phyloP scores from a whole-genome alignment of 129 eudicot species.

The Arctium lappa region DNA sequence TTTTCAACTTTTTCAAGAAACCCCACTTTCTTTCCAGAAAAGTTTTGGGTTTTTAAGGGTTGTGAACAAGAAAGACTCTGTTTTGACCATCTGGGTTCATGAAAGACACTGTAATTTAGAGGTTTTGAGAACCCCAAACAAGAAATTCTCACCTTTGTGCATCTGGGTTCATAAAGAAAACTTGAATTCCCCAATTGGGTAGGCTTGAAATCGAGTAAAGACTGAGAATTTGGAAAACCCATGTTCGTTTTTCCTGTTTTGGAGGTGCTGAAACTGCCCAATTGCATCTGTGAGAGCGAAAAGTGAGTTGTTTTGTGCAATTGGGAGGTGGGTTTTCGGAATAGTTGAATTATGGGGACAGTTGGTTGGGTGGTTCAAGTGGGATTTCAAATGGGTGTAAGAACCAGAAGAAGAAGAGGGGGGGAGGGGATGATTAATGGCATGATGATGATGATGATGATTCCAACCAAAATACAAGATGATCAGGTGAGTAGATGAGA shows the following conservation, averaged over 20 bases:
- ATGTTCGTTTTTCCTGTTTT: slow-evolving; percentile 27
- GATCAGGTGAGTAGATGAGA: slow-evolving; percentile 36
- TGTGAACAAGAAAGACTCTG: slow-evolving; percentile 23
- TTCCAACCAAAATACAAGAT: slow-evolving; percentile 15
- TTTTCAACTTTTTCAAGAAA: slow-evolving; percentile 23
- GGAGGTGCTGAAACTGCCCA: slow-evolving; percentile 16
- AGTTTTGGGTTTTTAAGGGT: slow-evolving; percentile 9
- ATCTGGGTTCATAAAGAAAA: slow-evolving; percentile 17
- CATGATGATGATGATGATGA: slow-evolving; percentile 30
- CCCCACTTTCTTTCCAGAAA: slow-evolving; percentile 9
- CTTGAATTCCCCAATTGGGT: slow-evolving; percentile 20
- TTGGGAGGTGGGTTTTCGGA: neutral
- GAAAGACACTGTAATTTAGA: slow-evolving; percentile 19
- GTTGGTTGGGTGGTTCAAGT: slow-evolving; percentile 13
- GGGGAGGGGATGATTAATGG: slow-evolving; percentile 21
- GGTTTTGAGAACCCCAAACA: slow-evolving; percentile 16
- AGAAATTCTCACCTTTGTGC: slow-evolving; percentile 12
- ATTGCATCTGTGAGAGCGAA: neutral
- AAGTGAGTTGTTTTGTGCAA: neutral
- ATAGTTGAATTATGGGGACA: neutral
- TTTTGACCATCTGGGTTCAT: slow-evolving; percentile 28
- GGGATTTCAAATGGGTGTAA: neutral
- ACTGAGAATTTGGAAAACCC: slow-evolving; percentile 29
- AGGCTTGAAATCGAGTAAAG: slow-evolving; percentile 20
- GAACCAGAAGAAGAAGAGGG: slow-evolving; percentile 8